Conservation (phyloP, 2,329 filamentous ascomycete species). For the Fusarium kyushuense region DNA sequence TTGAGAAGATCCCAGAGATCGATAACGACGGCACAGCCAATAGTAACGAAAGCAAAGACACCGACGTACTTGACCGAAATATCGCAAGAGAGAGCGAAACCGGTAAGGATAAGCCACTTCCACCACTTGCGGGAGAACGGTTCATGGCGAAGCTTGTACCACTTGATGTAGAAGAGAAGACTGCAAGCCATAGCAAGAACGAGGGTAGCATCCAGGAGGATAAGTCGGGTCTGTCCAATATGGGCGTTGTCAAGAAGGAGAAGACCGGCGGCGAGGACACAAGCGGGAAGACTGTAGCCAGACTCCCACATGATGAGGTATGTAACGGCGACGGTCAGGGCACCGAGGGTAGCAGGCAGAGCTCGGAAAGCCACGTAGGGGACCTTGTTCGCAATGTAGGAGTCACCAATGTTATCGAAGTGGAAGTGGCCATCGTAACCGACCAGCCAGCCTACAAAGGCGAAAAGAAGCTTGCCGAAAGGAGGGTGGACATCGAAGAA, state of each 20-base stretch:
- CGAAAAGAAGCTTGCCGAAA: slow-evolving; percentile 97
- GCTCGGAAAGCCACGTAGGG: slow-evolving; percentile 97
- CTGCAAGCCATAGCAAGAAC: slow-evolving; percentile 97
- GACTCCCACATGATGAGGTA: slow-evolving; percentile 99
- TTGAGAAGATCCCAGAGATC: slow-evolving; percentile 96
- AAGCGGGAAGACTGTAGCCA: slow-evolving; percentile 94
- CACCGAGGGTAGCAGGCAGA: slow-evolving; percentile 90
- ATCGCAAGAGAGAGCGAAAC: slow-evolving; percentile 93
- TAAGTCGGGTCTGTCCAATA: slow-evolving; percentile 94
- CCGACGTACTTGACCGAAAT: slow-evolving; percentile 99
- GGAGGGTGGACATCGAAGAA: slow-evolving; percentile 99
- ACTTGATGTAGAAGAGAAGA: slow-evolving; percentile 93
- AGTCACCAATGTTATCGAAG: slow-evolving; percentile 99
- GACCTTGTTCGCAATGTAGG: slow-evolving; percentile 96
- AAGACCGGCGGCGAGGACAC: slow-evolving; percentile 84
- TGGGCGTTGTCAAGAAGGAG: slow-evolving; percentile 98
- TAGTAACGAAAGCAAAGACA: slow-evolving; percentile 95
- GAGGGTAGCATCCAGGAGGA: slow-evolving; percentile 92
- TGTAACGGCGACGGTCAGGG: slow-evolving; percentile 91
- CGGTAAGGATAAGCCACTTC: slow-evolving; percentile 98
- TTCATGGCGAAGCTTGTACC: slow-evolving; percentile 93
- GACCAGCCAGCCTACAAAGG: slow-evolving; percentile 95
- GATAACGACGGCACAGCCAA: slow-evolving; percentile 92
- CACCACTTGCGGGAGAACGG: slow-evolving; percentile 97
- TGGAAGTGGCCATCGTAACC: slow-evolving; percentile 97